Evolutionary conservation across 1,284 basidiomycete species (phyloP), one percentile per base, ranked within the genome.

Genomic region (Polyporus tsugae): DNA sequence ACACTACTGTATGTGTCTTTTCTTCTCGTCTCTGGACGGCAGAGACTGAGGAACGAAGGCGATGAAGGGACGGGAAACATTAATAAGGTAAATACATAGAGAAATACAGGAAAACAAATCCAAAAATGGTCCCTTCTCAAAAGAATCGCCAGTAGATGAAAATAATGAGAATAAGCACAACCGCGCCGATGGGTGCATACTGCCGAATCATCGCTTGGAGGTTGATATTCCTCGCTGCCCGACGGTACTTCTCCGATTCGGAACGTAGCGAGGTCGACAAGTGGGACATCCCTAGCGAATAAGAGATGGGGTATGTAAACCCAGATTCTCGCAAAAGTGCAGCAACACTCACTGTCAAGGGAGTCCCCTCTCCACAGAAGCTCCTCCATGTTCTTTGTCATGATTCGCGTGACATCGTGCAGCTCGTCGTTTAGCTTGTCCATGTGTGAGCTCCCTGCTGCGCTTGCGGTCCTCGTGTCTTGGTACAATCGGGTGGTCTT

Each of bases 371-470:
- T 86, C 97, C 97, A 99, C 46, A 99, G 83, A 66, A 99, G 83
- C 81, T 99, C 98, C 81, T 99, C 98, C 97, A 99, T 99, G 80
- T 99, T 99, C 85, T 99, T 99, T n/a, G 97, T 99, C 98, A 99
- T 99, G 82, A 99, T 99, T 74, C 95, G 86, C 61, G 97, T 99
- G 67, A 99, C 97, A 76, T 99, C 97, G 78, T 97, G 95, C 63
- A 99, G 83, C 75, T 99, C 97, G 77, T 97, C 96, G 78, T 99
- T 99, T 60, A 99, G 85, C 79, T 88, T 91, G 79, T 97, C 96
- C 64, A 99, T 80, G 69, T 90, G 89, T 25, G 90, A 91, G 66
- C 81, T 75, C 35, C 84, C 86, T 25, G 92, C 87, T 38, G 91
- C 89, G 76, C 85, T 90, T 15, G 95, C 95, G 53, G 95, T 95